Evolutionary conservation across 2,329 filamentous ascomycete genomes (phyloP).

Genomic region (Neocatenulostroma microsporum): DNA sequence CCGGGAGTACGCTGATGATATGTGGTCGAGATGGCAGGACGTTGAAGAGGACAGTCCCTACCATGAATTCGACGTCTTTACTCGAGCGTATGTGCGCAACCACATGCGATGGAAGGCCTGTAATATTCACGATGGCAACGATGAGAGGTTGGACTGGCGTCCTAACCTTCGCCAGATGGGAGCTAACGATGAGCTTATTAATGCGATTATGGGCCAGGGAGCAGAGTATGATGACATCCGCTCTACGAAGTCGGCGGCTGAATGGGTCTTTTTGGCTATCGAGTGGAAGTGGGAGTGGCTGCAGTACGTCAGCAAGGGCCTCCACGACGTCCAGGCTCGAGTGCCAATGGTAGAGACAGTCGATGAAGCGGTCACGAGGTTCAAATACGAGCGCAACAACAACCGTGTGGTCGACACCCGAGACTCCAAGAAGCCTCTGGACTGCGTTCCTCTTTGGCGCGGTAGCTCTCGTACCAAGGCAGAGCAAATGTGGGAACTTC

Average conservation of each 20-base stretch:
- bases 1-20: no score
- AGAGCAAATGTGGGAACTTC: neutral
- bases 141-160: no score
- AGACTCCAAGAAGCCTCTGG: neutral
- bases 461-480: neutral
- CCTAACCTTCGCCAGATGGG: neutral
- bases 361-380: neutral
- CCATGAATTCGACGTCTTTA: no score
- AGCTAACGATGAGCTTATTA: neutral
- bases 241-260: neutral
- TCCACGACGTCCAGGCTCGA: no score
- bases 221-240: neutral
- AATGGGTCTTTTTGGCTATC: constrained; percentile 1
- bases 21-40: no score
- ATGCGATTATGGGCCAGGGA: neutral
- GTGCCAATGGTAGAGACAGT: neutral
- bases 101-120: no score
- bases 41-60: no score
- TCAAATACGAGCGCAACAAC: no score
- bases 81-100: no score
- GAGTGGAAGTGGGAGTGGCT: neutral
- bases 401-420: neutral
- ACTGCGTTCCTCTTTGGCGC: neutral
- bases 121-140: no score
- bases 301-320: neutral